Base-by-base conservation (phyloP, 306 rosid genomes). In the Trichosanthes truncata region DNA sequence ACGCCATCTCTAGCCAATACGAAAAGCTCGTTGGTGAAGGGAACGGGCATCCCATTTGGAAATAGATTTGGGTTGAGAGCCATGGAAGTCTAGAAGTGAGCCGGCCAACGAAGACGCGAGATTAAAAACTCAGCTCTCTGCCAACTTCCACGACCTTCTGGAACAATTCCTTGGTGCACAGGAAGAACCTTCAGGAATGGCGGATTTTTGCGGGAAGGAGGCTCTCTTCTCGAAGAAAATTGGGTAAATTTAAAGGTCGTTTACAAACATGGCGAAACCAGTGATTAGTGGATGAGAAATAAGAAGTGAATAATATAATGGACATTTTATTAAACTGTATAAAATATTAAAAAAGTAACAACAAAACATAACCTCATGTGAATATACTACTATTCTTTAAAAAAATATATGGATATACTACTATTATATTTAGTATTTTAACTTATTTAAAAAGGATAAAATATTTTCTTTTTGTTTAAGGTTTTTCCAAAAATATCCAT, bases 1-100 rank as follows among this genome's bases (percentile, higher is more conserved):
- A 95, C 94, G 84, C 93, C 97, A n/a, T 93, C 99, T 95, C 99
- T 86, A 82, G 92, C 90, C 85, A 95, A 75, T n/a, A 95, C 97
- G 52, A 95, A 93, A 84, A 93, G 83, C 91, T 93, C 97, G 91
- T 66, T 88, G 68, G 91, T 80, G 78, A 95, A 95, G 68, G 97
- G 89, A 85, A 91, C 91, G 3, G 99, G 97, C 93, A 91, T 80
- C 6, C 97, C 96, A 29, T 90, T 90, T 0, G 94, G 94, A 76
- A 91, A 88, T 7, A 91, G 88, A 21, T 93, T 97, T 81, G 99
- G 99, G 81, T 93, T 93, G 81, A 90, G 84, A 78, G 99, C 97
- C 99, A 95, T 94, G 25, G 80, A 29, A 20, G 33, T 26, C 10
- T 4, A 29, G 45, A 73, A 46, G 13, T 45, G 18, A 67, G 81